These are phyloP conservation scores for Dalechampia spathulata DNA, from an alignment of 441 rosid genomes.

Conservation along the genomic window DNA sequence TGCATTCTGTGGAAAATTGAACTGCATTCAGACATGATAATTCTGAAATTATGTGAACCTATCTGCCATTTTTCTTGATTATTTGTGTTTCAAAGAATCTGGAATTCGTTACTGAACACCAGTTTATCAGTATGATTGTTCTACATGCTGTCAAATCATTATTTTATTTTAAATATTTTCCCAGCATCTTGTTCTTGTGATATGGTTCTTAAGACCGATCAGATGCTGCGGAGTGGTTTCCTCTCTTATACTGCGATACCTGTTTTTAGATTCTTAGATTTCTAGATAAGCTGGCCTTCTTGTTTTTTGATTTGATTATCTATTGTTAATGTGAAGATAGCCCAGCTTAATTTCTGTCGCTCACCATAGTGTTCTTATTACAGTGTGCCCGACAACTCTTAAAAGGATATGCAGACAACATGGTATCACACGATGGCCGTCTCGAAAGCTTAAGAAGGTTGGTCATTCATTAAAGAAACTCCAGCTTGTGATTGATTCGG, in stretches of 20 bases:
- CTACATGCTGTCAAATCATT: background rate
- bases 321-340: background rate
- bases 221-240: conserved; percentile 1
- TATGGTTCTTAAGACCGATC: background rate
- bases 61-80: background rate
- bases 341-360: background rate
- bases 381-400: conserved; percentile 55
- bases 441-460: conserved; percentile 31
- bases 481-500: conserved; percentile 25
- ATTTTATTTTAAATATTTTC: background rate
- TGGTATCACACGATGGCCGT: conserved; percentile 29
- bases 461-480: conserved; percentile 29
- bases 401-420: conserved; percentile 39
- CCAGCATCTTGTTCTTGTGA: background rate
- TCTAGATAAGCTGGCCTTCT: no score
- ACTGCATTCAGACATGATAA: background rate
- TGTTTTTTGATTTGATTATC: no score
- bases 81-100: background rate
- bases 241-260: no score
- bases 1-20: background rate
- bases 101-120: background rate
- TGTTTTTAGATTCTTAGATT: no score
- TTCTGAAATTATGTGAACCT: background rate
- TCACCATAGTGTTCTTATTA: conserved; percentile 15
- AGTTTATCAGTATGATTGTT: background rate